Conservation (phyloP, 1,284 basidiomycete species). For the Ganoderma leucocontextum region DNA sequence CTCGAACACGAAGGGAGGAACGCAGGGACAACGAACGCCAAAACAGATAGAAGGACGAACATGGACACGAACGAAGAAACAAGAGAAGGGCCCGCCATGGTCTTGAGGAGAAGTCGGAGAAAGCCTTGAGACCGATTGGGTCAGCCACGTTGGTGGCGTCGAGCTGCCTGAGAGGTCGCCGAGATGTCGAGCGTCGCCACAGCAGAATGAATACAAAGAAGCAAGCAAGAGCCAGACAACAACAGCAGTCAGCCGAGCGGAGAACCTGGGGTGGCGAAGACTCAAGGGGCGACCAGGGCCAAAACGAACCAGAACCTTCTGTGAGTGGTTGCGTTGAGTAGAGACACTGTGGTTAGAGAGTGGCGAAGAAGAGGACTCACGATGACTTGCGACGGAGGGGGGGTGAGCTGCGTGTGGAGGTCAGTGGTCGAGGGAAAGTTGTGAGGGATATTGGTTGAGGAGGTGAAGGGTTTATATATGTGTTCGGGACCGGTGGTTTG, state of each 20-base stretch:
- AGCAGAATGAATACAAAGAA: neutral
- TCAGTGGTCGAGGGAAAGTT: neutral
- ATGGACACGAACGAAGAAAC: neutral
- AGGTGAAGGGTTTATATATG: neutral
- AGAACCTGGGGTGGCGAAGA: neutral
- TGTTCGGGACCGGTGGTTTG: neutral
- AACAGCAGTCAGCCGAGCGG: neutral
- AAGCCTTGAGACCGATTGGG: neutral
- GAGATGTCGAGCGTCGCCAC: neutral
- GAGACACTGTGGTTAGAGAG: neutral
- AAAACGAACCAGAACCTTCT: conserved; percentile 5
- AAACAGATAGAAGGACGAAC: neutral
- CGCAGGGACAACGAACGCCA: neutral
- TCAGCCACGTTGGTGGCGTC: conserved; percentile 7
- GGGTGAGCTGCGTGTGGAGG: no score
- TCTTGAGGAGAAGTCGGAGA: neutral
- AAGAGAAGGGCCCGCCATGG: neutral
- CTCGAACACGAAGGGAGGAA: neutral
- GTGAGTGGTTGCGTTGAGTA: neutral
- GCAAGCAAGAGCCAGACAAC: neutral
- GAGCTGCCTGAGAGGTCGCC: conserved; percentile 7
- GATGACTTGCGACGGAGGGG: neutral
- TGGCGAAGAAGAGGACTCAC: neutral
- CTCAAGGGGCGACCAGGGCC: neutral
- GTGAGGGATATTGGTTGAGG: neutral